Percentiles rank a stretch among this genome's conserved stretches.
phyloP scores from a whole-genome alignment of 345 rosid species.

The Eucalyptus rudis region DNA sequence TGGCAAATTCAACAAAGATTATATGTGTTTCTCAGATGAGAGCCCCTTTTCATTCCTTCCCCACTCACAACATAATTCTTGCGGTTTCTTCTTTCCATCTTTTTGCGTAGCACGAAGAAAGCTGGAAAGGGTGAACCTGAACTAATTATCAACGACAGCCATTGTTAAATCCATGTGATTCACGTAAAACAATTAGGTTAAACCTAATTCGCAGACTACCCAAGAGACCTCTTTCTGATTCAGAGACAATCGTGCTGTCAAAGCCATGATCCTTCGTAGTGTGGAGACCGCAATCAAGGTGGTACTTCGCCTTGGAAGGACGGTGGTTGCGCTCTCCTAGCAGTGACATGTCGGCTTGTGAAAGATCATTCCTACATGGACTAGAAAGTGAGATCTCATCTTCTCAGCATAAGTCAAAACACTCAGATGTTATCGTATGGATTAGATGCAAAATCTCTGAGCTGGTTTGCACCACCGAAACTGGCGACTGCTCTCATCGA shows the following conservation, averaged over 20 bases:
- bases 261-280: background rate
- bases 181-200: background rate
- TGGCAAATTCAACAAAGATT: background rate
- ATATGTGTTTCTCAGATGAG: background rate
- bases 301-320: background rate
- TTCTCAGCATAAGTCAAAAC: background rate
- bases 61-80: background rate
- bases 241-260: background rate
- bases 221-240: background rate
- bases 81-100: background rate
- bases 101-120: background rate
- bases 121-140: background rate
- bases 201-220: background rate
- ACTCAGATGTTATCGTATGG: background rate
- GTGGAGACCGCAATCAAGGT: background rate
- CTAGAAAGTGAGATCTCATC: background rate
- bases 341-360: background rate
- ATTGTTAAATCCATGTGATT: background rate
- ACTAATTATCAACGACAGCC: background rate
- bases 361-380: background rate
- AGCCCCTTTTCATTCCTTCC: background rate
- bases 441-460: background rate
- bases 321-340: background rate
- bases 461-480: background rate
- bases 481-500: background rate